Evolutionary conservation across 768 basidiomycete species (phyloP).

Genomic region (Mrakia blollopis): DNA sequence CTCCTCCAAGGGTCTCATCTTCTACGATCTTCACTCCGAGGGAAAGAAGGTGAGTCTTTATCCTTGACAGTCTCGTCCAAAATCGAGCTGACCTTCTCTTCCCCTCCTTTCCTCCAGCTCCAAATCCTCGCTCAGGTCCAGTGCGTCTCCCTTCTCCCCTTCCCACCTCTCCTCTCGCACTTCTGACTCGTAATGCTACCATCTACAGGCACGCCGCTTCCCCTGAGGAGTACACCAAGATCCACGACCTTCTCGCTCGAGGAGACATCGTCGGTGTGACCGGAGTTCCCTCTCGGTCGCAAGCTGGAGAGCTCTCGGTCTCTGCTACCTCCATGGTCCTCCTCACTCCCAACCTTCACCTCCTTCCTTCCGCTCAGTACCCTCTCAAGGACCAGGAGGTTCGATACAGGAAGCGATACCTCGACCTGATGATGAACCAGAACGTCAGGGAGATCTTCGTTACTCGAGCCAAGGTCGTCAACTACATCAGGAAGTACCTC

Average conservation of each 20-base stretch:
- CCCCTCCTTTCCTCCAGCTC: slow-evolving; percentile 43
- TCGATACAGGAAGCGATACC: slow-evolving; percentile 95
- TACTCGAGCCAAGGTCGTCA: slow-evolving; percentile 81
- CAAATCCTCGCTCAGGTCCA: slow-evolving; percentile 90
- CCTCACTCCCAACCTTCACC: slow-evolving; percentile 92
- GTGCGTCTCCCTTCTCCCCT: slow-evolving; percentile 48
- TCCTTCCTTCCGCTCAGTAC: slow-evolving; percentile 65
- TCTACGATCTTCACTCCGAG: slow-evolving; percentile 92
- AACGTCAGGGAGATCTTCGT: slow-evolving; percentile 84
- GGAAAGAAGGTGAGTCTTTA: slow-evolving; percentile 59
- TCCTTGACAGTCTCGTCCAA: no score
- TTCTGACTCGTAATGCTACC: neutral
- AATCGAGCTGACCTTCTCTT: neutral
- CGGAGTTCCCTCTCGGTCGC: slow-evolving; percentile 82
- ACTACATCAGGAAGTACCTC: slow-evolving; percentile 85
- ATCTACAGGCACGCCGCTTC: slow-evolving; percentile 43
- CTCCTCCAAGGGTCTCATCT: slow-evolving; percentile 74
- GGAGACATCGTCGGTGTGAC: slow-evolving; percentile 94
- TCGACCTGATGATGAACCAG: slow-evolving; percentile 93
- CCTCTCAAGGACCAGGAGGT: slow-evolving; percentile 97
- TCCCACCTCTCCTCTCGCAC: neutral
- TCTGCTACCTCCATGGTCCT: slow-evolving; percentile 73
- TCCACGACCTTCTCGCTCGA: slow-evolving; percentile 82
- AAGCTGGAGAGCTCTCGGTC: slow-evolving; percentile 92
- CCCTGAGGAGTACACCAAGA: slow-evolving; percentile 55